Conservation (phyloP, 495 filamentous ascomycete species). For the Penicillium daleae region DNA sequence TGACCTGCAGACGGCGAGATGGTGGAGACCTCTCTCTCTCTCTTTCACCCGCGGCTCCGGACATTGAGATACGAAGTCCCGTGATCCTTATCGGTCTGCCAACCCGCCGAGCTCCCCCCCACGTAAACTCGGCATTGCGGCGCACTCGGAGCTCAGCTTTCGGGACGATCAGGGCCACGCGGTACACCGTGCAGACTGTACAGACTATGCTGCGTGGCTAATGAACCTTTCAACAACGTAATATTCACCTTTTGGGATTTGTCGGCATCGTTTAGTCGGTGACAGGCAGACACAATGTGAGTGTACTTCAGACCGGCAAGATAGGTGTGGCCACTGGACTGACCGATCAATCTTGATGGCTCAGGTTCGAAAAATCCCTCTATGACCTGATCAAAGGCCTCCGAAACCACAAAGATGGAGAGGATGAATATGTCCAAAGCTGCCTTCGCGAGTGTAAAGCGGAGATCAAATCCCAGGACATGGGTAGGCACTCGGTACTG, state of each 20-base stretch:
- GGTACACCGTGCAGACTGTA: neutral
- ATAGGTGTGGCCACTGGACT: neutral
- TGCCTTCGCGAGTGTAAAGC: constrained; percentile 90
- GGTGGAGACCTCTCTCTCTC: constrained; percentile 8
- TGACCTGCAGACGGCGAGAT: neutral
- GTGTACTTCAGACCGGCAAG: neutral
- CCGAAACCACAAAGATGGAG: constrained; percentile 88
- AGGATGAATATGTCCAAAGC: constrained; percentile 90
- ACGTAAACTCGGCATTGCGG: constrained; percentile 12
- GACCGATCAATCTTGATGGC: constrained; percentile 5
- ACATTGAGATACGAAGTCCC: constrained; percentile 22
- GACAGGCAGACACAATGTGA: constrained; percentile 13
- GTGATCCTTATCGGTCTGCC: constrained; percentile 31
- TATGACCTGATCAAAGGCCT: constrained; percentile 98
- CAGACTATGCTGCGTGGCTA: neutral
- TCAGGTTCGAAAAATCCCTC: constrained; percentile 97
- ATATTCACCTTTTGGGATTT: neutral
- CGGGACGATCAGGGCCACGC: neutral
- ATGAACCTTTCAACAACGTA: neutral
- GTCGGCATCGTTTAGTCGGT: neutral
- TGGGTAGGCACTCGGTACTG: constrained; percentile 59
- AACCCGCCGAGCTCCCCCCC: constrained; percentile 12
- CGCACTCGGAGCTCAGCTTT: constrained; percentile 7
- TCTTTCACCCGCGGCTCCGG: neutral
- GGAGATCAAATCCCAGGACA: constrained; percentile 88